phyloP scores from a whole-genome alignment of 257 asterid genomes.

The Fraxinus pennsylvanica region DNA sequence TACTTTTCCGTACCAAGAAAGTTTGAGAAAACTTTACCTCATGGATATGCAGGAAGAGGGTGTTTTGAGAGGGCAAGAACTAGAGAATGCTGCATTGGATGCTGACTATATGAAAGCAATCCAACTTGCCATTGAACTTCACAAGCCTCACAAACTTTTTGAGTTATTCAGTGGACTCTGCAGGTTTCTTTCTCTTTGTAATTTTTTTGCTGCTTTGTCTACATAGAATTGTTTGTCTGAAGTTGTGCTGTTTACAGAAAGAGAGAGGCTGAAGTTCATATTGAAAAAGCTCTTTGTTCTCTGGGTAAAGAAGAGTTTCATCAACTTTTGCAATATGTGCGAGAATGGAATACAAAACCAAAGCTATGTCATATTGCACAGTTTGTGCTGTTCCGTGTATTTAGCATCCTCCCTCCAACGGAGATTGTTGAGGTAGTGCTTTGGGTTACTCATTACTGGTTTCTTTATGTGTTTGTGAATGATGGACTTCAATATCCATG shows the following conservation, averaged over 20 bases:
- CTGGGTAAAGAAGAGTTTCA: constrained; percentile 63
- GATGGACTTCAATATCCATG: constrained; percentile 1
- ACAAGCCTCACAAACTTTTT: constrained; percentile 78
- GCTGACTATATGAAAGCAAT: constrained; percentile 75
- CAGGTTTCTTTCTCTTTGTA: constrained; percentile 45
- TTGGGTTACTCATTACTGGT: background rate
- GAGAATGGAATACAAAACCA: constrained; percentile 96
- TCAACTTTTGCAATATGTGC: constrained; percentile 68
- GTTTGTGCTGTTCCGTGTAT: constrained; percentile 52
- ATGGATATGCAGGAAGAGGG: constrained; percentile 77
- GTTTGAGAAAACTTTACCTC: background rate
- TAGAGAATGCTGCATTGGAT: constrained; percentile 83
- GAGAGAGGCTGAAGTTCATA: constrained; percentile 41
- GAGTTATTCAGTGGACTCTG: constrained; percentile 68
- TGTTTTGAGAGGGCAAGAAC: constrained; percentile 83
- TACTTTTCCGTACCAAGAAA: background rate
- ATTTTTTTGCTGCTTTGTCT: constrained; percentile 1
- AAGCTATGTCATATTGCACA: constrained; percentile 84
- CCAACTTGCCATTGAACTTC: constrained; percentile 91
- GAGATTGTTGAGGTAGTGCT: constrained; percentile 65
- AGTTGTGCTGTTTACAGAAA: constrained; percentile 47
- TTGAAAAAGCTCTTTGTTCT: constrained; percentile 61
- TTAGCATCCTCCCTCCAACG: constrained; percentile 62
- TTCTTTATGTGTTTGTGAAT: background rate
- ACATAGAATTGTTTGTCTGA: constrained; percentile 19